Base-by-base conservation (phyloP, 1,284 basidiomycete species). In the Trametes pubescens region DNA sequence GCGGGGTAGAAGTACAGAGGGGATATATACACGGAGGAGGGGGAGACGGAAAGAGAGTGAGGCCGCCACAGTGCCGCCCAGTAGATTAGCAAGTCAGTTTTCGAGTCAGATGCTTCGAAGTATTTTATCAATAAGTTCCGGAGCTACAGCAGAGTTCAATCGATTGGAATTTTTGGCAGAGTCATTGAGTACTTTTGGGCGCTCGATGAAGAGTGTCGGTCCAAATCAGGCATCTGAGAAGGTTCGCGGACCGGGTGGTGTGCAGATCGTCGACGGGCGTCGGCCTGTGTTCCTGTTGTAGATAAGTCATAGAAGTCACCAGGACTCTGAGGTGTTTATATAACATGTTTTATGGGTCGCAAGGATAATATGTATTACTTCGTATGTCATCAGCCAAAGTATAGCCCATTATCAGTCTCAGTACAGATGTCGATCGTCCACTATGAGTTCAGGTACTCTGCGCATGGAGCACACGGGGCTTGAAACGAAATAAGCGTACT, bases 121-220 rank as follows among this genome's bases (percentile, higher is more conserved):
- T 37, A 38, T 48, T 24, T 55, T 43, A 18, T 43, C 16, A 7
- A n/a, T 26, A 57, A 59, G 57, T 26, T 58, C 57, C 54, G 57
- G 60, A 44, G 21, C 37, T n/a, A 16, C 43, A 13, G 34, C 40
- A 54, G 29, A 48, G 58, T 40, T 40, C 61, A 47, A 68, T 69
- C 70, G 68, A 71, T 68, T 57, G 65, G 53, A 65, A 66, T 65
- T 67, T 67, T 71, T 64, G 56, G 53, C 38, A 58, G 58, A 67
- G 65, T 64, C 65, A 64, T 49, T 26, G 38, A 51, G 48, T 18
- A 35, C 37, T 34, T 51, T 5, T 44, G 46, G 55, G 65, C 61
- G 61, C 51, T 24, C 57, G n/a, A 32, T 32, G 9, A 2, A 10
- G 11, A 37, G 65, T 66, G 65, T 55, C 35, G n/a, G 24, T n/a